Evolutionary conservation across 306 rosid genomes (phyloP).

Genomic region (peach (Prunus persica)): DNA sequence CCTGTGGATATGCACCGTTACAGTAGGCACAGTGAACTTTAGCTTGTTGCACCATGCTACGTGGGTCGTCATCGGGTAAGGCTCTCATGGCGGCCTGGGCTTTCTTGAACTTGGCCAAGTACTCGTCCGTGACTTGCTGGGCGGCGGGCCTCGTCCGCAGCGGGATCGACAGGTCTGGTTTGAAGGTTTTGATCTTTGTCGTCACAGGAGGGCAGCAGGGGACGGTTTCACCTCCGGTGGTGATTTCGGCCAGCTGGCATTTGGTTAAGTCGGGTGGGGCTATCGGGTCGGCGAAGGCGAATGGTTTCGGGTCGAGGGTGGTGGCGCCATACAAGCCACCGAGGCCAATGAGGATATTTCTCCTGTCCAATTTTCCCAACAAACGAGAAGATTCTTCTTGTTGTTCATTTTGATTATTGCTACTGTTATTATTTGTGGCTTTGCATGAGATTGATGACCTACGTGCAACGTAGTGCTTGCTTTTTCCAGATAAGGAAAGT

Average conservation of each 20-base stretch:
- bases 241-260: constrained; percentile 47
- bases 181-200: background rate
- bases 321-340: constrained; percentile 58
- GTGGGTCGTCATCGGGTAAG: constrained; percentile 58
- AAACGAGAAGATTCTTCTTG: constrained; percentile 12
- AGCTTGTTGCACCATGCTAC: constrained; percentile 65
- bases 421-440: constrained; percentile 14
- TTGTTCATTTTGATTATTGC: background rate
- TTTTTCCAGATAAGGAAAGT: background rate
- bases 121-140: constrained; percentile 38
- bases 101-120: constrained; percentile 45
- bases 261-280: constrained; percentile 39
- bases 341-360: constrained; percentile 57
- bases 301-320: constrained; percentile 29
- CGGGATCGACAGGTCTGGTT: constrained; percentile 1
- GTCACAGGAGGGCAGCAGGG: constrained; percentile 69
- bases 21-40: constrained; percentile 74
- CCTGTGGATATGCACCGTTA: constrained; percentile 59
- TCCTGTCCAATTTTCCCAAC: constrained; percentile 38
- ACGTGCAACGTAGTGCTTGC: background rate
- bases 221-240: constrained; percentile 30
- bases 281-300: constrained; percentile 50
- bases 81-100: constrained; percentile 61
- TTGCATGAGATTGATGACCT: constrained; percentile 19
- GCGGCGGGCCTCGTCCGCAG: constrained; percentile 52